Evolutionary conservation across 805 yeast genomes (phyloP).

Genomic region (Wickerhamiella musiphila): DNA sequence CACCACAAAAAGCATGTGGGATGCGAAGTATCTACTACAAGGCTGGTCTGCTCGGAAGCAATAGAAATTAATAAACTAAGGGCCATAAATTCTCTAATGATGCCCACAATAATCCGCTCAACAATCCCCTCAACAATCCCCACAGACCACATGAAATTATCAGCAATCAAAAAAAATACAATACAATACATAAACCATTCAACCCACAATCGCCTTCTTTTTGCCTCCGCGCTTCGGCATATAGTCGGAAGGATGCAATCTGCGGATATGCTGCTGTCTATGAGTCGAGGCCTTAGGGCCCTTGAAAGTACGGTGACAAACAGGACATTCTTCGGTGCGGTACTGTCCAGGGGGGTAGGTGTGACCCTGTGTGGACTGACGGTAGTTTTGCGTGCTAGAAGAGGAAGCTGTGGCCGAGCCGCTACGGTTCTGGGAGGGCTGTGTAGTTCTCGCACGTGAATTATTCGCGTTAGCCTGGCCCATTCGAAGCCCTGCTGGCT

Average conservation of each 20-base stretch:
- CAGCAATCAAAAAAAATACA: too few relatives aligned
- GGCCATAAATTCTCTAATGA: too few relatives aligned
- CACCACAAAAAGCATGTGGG: constrained; percentile 18
- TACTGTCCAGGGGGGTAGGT: constrained; percentile 7
- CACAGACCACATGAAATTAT: too few relatives aligned
- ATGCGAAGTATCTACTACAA: constrained; percentile 15
- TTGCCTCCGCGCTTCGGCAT: constrained; percentile 31
- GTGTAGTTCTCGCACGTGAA: constrained; percentile 2
- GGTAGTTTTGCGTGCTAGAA: constrained; percentile 2
- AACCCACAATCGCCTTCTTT: constrained; percentile 13
- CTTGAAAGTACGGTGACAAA: constrained; percentile 28
- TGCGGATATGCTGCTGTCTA: constrained; percentile 31
- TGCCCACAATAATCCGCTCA: too few relatives aligned
- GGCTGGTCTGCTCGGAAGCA: constrained; percentile 12
- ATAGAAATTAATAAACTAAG: too few relatives aligned
- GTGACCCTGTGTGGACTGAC: constrained; percentile 5
- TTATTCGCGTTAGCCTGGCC: not conserved
- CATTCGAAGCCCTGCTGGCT: not conserved
- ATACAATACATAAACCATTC: too few relatives aligned
- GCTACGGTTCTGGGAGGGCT: constrained; percentile 6
- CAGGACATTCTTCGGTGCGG: constrained; percentile 25
- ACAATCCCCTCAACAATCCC: too few relatives aligned
- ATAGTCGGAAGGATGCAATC: constrained; percentile 30
- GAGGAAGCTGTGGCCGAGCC: constrained; percentile 1
- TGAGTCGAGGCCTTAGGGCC: constrained; percentile 33